phyloP scores from a whole-genome alignment of 257 asterid genomes.

The Mentha longifolia region DNA sequence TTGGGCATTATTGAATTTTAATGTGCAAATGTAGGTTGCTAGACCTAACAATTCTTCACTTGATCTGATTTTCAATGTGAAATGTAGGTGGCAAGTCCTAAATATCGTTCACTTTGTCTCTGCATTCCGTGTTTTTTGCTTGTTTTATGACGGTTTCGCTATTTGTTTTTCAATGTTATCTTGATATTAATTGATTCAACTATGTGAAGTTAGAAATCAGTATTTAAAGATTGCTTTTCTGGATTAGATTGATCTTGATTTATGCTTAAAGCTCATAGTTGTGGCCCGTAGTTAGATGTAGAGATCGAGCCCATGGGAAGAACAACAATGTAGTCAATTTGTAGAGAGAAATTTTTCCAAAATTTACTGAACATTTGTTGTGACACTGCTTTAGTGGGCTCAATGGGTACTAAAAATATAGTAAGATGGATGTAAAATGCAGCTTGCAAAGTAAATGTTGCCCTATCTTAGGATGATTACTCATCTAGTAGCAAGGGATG shows the following conservation, averaged over 20 bases:
- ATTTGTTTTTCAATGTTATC: background rate
- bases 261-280: slow-evolving; percentile 9
- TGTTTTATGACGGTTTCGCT: background rate
- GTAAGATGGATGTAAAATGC: background rate
- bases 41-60: background rate
- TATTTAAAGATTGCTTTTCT: background rate
- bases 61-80: background rate
- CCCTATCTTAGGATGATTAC: background rate
- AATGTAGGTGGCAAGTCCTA: background rate
- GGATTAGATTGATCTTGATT: background rate
- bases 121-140: background rate
- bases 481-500: background rate
- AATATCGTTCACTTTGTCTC: background rate
- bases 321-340: background rate
- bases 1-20: slow-evolving; percentile 5
- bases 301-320: background rate
- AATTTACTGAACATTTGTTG: background rate
- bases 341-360: background rate
- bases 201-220: background rate
- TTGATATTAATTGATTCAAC: background rate
- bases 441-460: background rate
- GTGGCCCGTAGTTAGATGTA: background rate
- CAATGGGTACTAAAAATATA: background rate
- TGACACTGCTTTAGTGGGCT: slow-evolving; percentile 15
- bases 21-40: background rate